phyloP scores from a whole-genome alignment of 352 stramenopile species.

The Pythium aphanidermatum region DNA sequence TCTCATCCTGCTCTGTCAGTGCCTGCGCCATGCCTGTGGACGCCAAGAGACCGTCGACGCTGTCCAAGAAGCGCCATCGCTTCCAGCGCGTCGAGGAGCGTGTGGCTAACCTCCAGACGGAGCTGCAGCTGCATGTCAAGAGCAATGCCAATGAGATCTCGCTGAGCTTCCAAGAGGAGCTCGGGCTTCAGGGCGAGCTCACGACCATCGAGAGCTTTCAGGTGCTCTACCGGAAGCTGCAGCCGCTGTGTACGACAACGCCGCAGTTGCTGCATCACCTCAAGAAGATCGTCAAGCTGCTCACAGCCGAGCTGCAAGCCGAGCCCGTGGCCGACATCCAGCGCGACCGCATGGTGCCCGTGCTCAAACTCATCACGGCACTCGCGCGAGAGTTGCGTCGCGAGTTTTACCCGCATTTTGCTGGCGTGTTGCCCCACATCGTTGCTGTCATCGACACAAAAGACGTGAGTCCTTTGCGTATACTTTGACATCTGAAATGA shows the following conservation, averaged over 20 bases:
- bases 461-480: conserved; percentile 40
- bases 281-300: conserved; percentile 54
- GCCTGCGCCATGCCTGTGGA: conserved; percentile 11
- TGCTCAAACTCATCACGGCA: conserved; percentile 79
- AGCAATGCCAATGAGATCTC: conserved; percentile 54
- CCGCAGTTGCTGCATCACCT: conserved; percentile 80
- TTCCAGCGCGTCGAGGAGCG: conserved; percentile 83
- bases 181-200: conserved; percentile 72
- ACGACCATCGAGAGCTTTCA: conserved; percentile 84
- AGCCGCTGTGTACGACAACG: conserved; percentile 72
- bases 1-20: background rate
- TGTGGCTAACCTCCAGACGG: conserved; percentile 64
- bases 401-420: conserved; percentile 86
- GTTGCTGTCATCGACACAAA: conserved; percentile 81
- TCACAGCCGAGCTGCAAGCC: conserved; percentile 55
- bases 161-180: conserved; percentile 78
- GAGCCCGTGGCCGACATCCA: conserved; percentile 51
- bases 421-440: conserved; percentile 44
- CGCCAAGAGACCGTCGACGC: conserved; percentile 18
- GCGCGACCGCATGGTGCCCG: conserved; percentile 55
- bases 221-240: conserved; percentile 55
- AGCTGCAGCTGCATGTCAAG: conserved; percentile 81
- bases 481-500: background rate
- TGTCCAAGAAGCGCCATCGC: conserved; percentile 72
- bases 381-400: conserved; percentile 78